Evolutionary conservation across 169 alveolate species (phyloP).

Genomic region (Plasmodium yoelii): DNA sequence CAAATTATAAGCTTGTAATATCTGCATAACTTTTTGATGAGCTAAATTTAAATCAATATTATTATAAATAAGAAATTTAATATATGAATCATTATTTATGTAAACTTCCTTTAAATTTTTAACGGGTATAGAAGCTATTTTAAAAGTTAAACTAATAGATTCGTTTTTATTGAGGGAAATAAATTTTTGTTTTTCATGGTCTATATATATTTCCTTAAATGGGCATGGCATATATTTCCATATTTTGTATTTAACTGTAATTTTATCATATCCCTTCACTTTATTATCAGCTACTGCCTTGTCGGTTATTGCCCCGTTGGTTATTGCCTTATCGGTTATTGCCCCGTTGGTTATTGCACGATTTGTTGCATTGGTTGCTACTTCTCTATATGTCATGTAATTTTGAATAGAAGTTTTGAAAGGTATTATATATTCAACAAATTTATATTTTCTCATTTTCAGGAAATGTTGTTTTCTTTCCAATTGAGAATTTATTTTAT

Average conservation of each 20-base stretch:
- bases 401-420: too few relatives aligned
- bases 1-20: constrained; percentile 40
- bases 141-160: constrained; percentile 21
- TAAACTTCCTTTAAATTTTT: constrained; percentile 65
- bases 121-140: constrained; percentile 38
- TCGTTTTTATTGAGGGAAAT: constrained; percentile 17
- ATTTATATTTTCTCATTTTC: background rate
- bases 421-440: background rate
- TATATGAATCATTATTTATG: constrained; percentile 48
- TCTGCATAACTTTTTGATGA: constrained; percentile 59
- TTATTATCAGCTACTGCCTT: background rate
- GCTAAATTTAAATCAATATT: constrained; percentile 71
- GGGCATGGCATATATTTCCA: constrained; percentile 77
- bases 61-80: constrained; percentile 48
- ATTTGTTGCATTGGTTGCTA: background rate
- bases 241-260: constrained; percentile 33
- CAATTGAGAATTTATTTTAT: background rate
- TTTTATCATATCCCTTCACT: background rate
- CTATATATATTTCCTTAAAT: constrained; percentile 14
- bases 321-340: background rate
- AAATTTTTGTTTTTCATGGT: constrained; percentile 8
- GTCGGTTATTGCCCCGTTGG: background rate
- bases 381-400: too few relatives aligned
- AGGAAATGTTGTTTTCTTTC: too few relatives aligned
- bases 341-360: background rate